Conservation (phyloP, 2,329 filamentous ascomycete genomes). For the Chlorencoelia australis region DNA sequence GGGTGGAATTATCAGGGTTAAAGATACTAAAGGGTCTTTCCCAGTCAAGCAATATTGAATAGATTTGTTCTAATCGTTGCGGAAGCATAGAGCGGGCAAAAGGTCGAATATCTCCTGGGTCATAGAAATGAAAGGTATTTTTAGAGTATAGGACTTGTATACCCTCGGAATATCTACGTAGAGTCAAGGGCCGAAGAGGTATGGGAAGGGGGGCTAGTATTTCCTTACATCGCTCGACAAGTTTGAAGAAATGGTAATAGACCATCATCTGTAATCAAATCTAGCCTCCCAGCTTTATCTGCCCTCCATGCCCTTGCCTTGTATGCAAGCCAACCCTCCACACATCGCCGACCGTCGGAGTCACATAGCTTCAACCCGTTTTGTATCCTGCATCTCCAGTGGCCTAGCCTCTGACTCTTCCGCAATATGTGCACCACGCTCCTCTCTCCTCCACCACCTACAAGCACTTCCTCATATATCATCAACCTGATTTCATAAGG, state of each 20-base stretch:
- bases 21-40: conserved; percentile 15
- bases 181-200: not conserved
- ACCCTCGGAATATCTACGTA: conserved; percentile 16
- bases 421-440: conserved; percentile 12
- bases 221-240: conserved; percentile 12
- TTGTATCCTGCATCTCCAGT: too few relatives aligned
- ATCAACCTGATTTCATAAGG: conserved; percentile 13
- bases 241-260: conserved; percentile 14
- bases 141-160: conserved; percentile 14
- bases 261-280: conserved; percentile 12
- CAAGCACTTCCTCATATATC: conserved; percentile 15
- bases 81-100: conserved; percentile 13
- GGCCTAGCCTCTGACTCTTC: conserved; percentile 11
- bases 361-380: too few relatives aligned
- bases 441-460: conserved; percentile 7
- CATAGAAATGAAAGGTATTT: conserved; percentile 16
- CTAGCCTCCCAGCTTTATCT: conserved; percentile 9
- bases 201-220: not conserved
- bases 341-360: too few relatives aligned
- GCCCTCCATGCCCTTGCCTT: conserved; percentile 7
- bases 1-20: conserved; percentile 10
- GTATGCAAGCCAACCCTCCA: conserved; percentile 13
- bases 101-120: conserved; percentile 13
- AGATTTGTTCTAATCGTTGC: conserved; percentile 11
- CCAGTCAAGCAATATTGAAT: conserved; percentile 14